These are phyloP conservation scores for Aureobasidium sp. DNA, from an alignment of 2,329 filamentous ascomycete species.

Conservation along the genomic window DNA sequence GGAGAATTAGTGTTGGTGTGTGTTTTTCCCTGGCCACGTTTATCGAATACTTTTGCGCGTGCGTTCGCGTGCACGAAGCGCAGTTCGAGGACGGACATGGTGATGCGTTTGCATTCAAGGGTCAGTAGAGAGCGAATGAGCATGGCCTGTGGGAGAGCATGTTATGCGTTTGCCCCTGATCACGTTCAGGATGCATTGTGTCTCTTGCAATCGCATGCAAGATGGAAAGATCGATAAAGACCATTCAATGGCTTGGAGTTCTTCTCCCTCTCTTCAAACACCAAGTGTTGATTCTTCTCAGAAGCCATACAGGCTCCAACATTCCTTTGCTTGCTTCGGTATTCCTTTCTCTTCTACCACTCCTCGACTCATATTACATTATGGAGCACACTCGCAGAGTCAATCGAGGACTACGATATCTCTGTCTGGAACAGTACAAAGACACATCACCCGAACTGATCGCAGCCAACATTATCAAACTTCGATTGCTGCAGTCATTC, in stretches of 20 bases:
- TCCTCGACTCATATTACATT: too few relatives aligned
- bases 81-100: background rate
- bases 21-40: background rate
- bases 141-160: background rate
- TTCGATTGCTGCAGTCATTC: background rate
- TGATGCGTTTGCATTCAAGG: background rate
- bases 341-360: background rate
- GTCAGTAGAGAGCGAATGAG: background rate
- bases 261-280: background rate
- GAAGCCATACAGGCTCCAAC: background rate
- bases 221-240: background rate
- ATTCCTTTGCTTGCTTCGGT: background rate
- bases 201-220: background rate
- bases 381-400: background rate
- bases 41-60: background rate
- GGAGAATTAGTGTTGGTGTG: background rate
- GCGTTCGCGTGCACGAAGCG: background rate
- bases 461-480: slow-evolving; percentile 2
- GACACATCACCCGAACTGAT: background rate
- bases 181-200: background rate
- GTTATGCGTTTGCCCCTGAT: background rate
- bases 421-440: background rate
- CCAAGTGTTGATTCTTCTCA: background rate
- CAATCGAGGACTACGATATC: slow-evolving; percentile 6
- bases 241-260: background rate